These are phyloP conservation scores for Mycena sanguinolenta DNA, from an alignment of 768 basidiomycete genomes.

Conservation along the genomic window DNA sequence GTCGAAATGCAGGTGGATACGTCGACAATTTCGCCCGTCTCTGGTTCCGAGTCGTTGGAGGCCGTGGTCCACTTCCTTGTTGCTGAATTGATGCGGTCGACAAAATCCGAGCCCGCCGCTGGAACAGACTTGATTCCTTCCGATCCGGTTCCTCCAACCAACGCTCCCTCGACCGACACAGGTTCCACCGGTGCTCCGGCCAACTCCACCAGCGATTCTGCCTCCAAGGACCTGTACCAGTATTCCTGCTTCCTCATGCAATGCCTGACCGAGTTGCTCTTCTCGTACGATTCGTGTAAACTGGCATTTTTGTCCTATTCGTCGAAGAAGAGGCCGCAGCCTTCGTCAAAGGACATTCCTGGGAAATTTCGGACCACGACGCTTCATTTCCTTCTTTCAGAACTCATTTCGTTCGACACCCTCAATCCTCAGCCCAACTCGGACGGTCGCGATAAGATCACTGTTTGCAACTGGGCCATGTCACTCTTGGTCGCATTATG, in stretches of 20 bases:
- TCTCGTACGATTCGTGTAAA: constrained; percentile 95
- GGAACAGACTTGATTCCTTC: constrained; percentile 5
- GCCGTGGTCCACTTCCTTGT: constrained; percentile 78
- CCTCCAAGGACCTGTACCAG: constrained; percentile 56
- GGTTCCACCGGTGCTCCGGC: constrained; percentile 22
- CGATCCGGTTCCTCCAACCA: background rate
- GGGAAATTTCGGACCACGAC: constrained; percentile 75
- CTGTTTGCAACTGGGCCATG: constrained; percentile 88
- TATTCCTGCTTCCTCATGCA: constrained; percentile 92
- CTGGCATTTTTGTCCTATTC: constrained; percentile 85
- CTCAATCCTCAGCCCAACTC: constrained; percentile 73
- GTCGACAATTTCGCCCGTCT: constrained; percentile 38
- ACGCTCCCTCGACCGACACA: constrained; percentile 11
- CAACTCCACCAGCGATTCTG: constrained; percentile 31
- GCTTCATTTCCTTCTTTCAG: constrained; percentile 84
- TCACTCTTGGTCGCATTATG: constrained; percentile 94
- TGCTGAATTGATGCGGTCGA: constrained; percentile 68
- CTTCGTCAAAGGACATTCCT: constrained; percentile 73
- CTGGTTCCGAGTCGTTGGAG: constrained; percentile 61
- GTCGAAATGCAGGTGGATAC: constrained; percentile 75
- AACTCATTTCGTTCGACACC: constrained; percentile 83
- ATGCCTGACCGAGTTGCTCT: constrained; percentile 90
- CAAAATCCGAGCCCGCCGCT: constrained; percentile 34
- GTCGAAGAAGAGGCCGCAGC: constrained; percentile 72
- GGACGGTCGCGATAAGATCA: constrained; percentile 67